A percentile compares a stretch with the other conserved stretches of the same genome.
These are phyloP conservation scores for Dactylis glomerata DNA, from an alignment of 176 grass and related monocot genomes.

Conservation along the genomic window DNA sequence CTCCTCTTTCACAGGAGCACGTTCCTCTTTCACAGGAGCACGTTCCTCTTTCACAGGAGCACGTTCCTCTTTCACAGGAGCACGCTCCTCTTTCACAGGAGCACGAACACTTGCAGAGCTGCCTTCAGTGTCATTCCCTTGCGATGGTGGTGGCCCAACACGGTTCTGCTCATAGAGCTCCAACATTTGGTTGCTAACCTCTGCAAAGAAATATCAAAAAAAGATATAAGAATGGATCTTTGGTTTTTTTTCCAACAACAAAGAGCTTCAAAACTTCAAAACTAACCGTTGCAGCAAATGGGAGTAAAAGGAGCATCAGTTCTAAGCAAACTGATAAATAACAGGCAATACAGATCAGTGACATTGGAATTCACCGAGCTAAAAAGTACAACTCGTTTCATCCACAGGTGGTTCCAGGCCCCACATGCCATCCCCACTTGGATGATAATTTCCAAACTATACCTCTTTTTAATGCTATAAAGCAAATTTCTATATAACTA, in stretches of 20 bases:
- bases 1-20: no score
- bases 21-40: no score
- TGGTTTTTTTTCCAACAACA: background rate
- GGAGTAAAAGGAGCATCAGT: background rate
- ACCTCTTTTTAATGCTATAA: background rate
- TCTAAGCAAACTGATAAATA: background rate
- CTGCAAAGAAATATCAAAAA: conserved; percentile 32
- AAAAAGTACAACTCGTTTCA: background rate
- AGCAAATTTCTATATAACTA: background rate
- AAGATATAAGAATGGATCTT: background rate
- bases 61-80: no score
- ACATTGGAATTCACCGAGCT: background rate
- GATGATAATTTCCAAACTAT: background rate
- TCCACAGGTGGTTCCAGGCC: background rate
- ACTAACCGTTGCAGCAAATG: background rate
- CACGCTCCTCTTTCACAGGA: conserved; percentile 49
- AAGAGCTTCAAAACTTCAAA: conserved; percentile 2
- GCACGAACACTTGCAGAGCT: conserved; percentile 57
- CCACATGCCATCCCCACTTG: background rate
- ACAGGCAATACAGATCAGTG: background rate
- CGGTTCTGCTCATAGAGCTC: conserved; percentile 79
- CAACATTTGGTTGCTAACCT: conserved; percentile 90
- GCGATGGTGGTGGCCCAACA: conserved; percentile 30
- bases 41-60: no score
- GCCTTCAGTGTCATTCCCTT: conserved; percentile 66